Conservation (phyloP, 108 stramenopile species). For the Ochromonas danica region DNA sequence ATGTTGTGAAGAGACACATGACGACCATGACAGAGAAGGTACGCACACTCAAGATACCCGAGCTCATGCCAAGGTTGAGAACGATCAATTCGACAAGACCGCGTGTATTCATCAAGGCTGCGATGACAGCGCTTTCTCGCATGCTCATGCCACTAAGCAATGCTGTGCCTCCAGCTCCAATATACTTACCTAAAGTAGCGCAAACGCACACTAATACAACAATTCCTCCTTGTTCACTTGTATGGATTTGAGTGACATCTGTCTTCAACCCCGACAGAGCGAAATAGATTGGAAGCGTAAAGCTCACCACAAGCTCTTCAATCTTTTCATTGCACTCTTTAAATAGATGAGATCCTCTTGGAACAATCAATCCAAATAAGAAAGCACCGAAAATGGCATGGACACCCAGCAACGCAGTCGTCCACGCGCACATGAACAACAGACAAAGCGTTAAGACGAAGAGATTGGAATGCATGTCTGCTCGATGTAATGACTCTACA, state of each 20-base stretch:
- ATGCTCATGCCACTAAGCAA: conserved; percentile 35
- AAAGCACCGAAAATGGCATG: conserved; percentile 52
- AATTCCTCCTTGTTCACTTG: conserved; percentile 36
- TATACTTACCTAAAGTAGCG: conserved; percentile 42
- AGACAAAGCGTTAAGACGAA: conserved; percentile 5
- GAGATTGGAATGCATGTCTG: not conserved
- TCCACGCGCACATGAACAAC: conserved; percentile 32
- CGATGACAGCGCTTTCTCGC: conserved; percentile 43
- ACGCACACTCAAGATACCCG: conserved; percentile 9
- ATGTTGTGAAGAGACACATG: conserved; percentile 38
- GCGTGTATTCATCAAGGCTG: conserved; percentile 49
- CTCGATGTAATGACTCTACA: conserved; percentile 30
- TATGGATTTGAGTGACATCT: conserved; percentile 43
- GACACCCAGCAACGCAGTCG: conserved; percentile 33
- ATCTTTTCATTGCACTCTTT: conserved; percentile 42
- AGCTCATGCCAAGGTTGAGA: conserved; percentile 46
- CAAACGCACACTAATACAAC: conserved; percentile 39
- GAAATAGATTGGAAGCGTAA: conserved; percentile 48
- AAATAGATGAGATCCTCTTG: conserved; percentile 26
- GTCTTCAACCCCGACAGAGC: conserved; percentile 50
- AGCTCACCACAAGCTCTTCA: conserved; percentile 42
- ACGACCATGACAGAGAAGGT: conserved; percentile 39
- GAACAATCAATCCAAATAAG: conserved; percentile 45
- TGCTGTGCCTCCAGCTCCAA: conserved; percentile 39
- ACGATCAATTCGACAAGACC: conserved; percentile 50